Conservation (phyloP, 202 grass and related monocot genomes). For the Eragrostis tef region DNA sequence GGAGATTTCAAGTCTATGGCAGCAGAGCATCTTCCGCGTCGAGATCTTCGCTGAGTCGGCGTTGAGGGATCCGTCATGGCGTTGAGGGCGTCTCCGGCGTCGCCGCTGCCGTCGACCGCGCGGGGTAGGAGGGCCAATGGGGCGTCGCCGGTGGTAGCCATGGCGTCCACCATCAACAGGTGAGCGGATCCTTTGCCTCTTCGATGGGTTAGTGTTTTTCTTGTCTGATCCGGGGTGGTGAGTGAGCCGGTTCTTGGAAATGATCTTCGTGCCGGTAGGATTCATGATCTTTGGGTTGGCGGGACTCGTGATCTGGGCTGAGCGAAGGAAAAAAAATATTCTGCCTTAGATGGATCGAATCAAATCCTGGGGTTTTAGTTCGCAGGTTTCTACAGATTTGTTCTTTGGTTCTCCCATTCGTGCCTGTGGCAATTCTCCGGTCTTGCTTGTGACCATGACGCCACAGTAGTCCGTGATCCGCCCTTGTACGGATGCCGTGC, state of each 20-base stretch:
- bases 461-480: conserved; percentile 6
- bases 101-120: conserved; percentile 16
- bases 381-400: background rate
- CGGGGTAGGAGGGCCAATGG: conserved; percentile 44
- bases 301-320: conserved; percentile 42
- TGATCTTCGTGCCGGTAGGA: background rate
- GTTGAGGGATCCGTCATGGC: conserved; percentile 46
- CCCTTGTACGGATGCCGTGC: background rate
- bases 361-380: conserved; percentile 37
- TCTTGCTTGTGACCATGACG: conserved; percentile 21
- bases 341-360: conserved; percentile 18
- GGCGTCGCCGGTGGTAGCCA: conserved; percentile 51
- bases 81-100: conserved; percentile 45
- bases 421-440: background rate
- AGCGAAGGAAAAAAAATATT: background rate
- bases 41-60: conserved; percentile 23
- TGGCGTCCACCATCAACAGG: conserved; percentile 65
- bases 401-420: background rate
- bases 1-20: conserved; percentile 8
- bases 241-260: background rate
- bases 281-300: conserved; percentile 50
- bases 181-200: conserved; percentile 40
- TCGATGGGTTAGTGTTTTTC: background rate
- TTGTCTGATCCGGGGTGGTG: conserved; percentile 11
- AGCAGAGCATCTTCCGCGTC: background rate